phyloP scores from a whole-genome alignment of 495 filamentous ascomycete genomes.

The Hapsidospora chrysogenum region DNA sequence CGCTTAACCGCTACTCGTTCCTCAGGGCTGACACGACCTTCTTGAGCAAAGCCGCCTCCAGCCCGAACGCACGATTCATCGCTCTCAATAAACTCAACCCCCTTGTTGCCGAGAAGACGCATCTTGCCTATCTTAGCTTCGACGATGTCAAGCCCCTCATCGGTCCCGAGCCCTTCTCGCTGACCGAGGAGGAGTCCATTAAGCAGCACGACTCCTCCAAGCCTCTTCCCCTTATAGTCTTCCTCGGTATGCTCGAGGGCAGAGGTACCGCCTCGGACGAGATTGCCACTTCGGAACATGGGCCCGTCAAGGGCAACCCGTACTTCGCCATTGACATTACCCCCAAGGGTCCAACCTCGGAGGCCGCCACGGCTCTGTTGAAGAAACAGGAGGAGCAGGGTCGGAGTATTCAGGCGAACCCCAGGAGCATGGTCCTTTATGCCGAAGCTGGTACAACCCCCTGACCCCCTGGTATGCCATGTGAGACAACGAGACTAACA shows the following conservation, averaged over 20 bases:
- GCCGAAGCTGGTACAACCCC: conserved; percentile 26
- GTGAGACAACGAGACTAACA: neutral
- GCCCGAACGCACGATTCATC: conserved; percentile 54
- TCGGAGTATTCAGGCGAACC: conserved; percentile 7
- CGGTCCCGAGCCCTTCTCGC: conserved; percentile 50
- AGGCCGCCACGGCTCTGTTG: conserved; percentile 33
- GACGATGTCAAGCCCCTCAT: conserved; percentile 52
- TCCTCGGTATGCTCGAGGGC: conserved; percentile 46
- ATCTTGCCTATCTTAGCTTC: conserved; percentile 45
- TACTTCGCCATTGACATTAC: conserved; percentile 87
- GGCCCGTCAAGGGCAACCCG: conserved; percentile 53
- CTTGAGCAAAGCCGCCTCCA: conserved; percentile 56
- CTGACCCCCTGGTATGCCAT: neutral
- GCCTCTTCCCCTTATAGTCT: conserved; percentile 54
- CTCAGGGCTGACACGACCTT: conserved; percentile 66
- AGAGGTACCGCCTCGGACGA: conserved; percentile 36
- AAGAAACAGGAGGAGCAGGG: conserved; percentile 11
- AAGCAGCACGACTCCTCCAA: conserved; percentile 52
- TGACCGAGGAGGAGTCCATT: conserved; percentile 56
- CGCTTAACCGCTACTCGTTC: conserved; percentile 57
- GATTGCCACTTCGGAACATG: conserved; percentile 15
- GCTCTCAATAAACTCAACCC: conserved; percentile 68
- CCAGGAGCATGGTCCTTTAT: conserved; percentile 21
- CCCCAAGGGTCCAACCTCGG: conserved; percentile 42
- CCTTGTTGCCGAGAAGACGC: conserved; percentile 34